phyloP scores from a whole-genome alignment of 495 filamentous ascomycete genomes.

The Penicillium pulvis region DNA sequence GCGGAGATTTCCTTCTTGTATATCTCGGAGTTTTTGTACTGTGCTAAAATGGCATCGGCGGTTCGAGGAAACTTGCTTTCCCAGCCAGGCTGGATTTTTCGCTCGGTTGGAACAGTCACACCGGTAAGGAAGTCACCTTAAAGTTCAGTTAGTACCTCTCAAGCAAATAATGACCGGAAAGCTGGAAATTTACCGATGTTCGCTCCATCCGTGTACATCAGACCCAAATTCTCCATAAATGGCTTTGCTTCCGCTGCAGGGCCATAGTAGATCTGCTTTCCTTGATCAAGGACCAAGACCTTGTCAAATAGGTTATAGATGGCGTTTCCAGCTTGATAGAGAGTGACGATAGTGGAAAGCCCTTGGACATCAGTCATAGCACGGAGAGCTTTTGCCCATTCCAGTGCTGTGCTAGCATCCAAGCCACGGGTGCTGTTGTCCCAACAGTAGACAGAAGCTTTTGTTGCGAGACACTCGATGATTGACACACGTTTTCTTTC shows the following conservation, averaged over 20 bases:
- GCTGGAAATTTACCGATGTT: neutral
- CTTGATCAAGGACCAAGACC: constrained; percentile 80
- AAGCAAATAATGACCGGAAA: neutral
- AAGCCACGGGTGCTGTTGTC: constrained; percentile 77
- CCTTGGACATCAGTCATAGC: constrained; percentile 65
- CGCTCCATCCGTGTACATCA: constrained; percentile 9
- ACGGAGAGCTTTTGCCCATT: constrained; percentile 71
- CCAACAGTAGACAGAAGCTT: constrained; percentile 76
- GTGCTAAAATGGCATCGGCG: neutral
- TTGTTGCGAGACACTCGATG: constrained; percentile 65
- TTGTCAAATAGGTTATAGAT: constrained; percentile 82
- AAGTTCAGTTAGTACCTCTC: neutral
- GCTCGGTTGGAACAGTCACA: constrained; percentile 70
- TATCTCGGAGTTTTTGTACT: neutral
- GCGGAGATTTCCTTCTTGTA: neutral
- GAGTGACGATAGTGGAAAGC: constrained; percentile 70
- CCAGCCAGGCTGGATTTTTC: constrained; percentile 62
- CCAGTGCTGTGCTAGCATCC: constrained; percentile 76
- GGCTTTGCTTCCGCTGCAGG: constrained; percentile 59
- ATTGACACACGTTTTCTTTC: constrained; percentile 87
- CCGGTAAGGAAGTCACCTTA: constrained; percentile 72
- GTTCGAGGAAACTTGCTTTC: constrained; percentile 68
- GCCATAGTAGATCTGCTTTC: constrained; percentile 82
- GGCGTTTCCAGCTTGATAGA: constrained; percentile 80
- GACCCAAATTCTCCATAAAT: constrained; percentile 71